phyloP scores from a whole-genome alignment of 495 filamentous ascomycete genomes.

The Rhizodiscina lignyota region DNA sequence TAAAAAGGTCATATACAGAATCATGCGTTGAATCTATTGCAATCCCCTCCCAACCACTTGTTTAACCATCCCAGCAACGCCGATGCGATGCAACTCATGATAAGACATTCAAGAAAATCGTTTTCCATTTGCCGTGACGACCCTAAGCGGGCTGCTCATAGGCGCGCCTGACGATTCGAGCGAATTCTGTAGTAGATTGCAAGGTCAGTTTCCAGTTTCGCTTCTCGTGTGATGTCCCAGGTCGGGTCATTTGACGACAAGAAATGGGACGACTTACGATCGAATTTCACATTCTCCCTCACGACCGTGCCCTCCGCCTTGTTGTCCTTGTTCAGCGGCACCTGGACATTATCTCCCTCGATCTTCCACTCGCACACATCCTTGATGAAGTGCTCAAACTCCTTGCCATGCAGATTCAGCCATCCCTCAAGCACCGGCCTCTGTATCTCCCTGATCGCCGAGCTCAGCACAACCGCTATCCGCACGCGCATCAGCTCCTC shows the following conservation, averaged over 20 bases:
- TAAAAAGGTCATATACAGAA: too few species aligned
- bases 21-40: too few species aligned
- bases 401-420: conserved; percentile 59
- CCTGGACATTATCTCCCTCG: conserved; percentile 42
- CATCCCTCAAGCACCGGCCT: conserved; percentile 65
- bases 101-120: too few species aligned
- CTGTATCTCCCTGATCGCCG: conserved; percentile 72
- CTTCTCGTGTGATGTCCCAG: too few species aligned
- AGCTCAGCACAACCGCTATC: conserved; percentile 78
- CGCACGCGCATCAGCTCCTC: conserved; percentile 88
- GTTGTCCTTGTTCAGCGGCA: conserved; percentile 93
- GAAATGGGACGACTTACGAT: conserved; percentile 32
- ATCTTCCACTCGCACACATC: conserved; percentile 83
- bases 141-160: conserved; percentile 75
- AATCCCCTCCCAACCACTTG: too few species aligned
- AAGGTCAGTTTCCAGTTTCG: too few species aligned
- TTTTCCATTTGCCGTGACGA: too few species aligned
- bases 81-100: too few species aligned
- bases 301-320: conserved; percentile 94
- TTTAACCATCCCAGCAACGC: too few species aligned
- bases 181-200: conserved; percentile 51
- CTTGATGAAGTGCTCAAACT: conserved; percentile 61
- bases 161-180: conserved; percentile 61
- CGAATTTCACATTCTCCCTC: conserved; percentile 90
- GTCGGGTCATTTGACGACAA: conserved; percentile 2